A percentile compares a stretch with the other conserved stretches of the same genome.
Conservation (phyloP, 441 rosid genomes). For the Croton laevigatus region DNA sequence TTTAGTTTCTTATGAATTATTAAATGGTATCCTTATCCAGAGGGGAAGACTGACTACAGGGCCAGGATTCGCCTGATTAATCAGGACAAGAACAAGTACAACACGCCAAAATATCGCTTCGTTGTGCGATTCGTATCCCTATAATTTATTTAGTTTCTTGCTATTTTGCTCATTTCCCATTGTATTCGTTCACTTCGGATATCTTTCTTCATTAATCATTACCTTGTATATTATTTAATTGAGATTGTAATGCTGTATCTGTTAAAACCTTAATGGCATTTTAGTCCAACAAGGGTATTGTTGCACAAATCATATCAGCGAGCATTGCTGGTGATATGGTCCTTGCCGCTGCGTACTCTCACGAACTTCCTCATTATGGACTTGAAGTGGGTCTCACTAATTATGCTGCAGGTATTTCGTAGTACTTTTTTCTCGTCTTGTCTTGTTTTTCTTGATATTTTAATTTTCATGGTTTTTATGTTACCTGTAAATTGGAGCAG, state of each 20-base stretch:
- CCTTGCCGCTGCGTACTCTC: slow-evolving; percentile 79
- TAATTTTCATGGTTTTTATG: neutral
- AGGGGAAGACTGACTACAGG: slow-evolving; percentile 87
- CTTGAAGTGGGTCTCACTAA: slow-evolving; percentile 83
- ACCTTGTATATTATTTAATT: neutral
- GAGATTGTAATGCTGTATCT: neutral
- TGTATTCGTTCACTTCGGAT: neutral
- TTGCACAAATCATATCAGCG: slow-evolving; percentile 73
- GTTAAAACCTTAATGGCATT: slow-evolving; percentile 11
- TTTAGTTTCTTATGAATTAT: neutral
- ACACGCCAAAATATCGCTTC: slow-evolving; percentile 84
- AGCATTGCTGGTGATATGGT: slow-evolving; percentile 75
- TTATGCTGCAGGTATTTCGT: slow-evolving; percentile 71
- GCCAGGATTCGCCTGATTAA: slow-evolving; percentile 90
- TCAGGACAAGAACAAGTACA: slow-evolving; percentile 94
- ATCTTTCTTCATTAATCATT: neutral
- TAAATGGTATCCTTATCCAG: slow-evolving; percentile 27
- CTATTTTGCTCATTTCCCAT: neutral
- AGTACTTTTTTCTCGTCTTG: neutral
- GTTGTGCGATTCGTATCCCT: slow-evolving; percentile 78
- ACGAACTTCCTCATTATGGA: slow-evolving; percentile 78
- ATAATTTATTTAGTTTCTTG: neutral
- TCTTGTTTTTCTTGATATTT: neutral
- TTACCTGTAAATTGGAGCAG: slow-evolving; percentile 29
- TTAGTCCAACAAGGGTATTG: slow-evolving; percentile 81